These are phyloP conservation scores for Cinnamomum micranthum DNA, from an alignment of 164 flowering plant genomes.

Conservation along the genomic window DNA sequence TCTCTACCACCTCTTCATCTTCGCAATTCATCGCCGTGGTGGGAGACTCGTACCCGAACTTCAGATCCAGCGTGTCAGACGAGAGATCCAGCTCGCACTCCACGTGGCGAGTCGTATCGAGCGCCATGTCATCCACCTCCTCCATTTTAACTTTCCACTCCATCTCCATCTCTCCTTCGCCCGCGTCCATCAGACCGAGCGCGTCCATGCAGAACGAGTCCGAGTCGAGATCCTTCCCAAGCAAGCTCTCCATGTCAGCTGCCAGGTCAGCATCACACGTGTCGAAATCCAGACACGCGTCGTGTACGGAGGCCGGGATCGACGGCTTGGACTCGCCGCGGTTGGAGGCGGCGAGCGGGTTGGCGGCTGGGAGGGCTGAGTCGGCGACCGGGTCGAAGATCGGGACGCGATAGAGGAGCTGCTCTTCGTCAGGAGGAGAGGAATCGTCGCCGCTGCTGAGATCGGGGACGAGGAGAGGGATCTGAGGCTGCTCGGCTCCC, in stretches of 20 bases:
- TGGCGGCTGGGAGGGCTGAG: slow-evolving; percentile 30
- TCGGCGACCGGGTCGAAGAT: slow-evolving; percentile 51
- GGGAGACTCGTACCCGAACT: slow-evolving; percentile 49
- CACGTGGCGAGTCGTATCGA: slow-evolving; percentile 11
- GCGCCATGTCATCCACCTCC: slow-evolving; percentile 26
- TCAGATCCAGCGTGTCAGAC: slow-evolving; percentile 50
- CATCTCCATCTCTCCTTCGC: slow-evolving; percentile 4
- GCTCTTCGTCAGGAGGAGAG: slow-evolving; percentile 47
- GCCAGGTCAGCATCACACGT: slow-evolving; percentile 71
- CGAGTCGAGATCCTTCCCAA: slow-evolving; percentile 64
- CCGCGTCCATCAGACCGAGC: slow-evolving; percentile 47
- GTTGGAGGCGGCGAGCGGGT: background rate
- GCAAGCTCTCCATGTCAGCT: slow-evolving; percentile 75
- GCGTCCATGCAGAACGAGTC: slow-evolving; percentile 65
- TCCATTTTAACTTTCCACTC: slow-evolving; percentile 41
- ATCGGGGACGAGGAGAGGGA: slow-evolving; percentile 58
- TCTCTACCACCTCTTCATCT: slow-evolving; percentile 29
- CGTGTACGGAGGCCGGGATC: slow-evolving; percentile 1
- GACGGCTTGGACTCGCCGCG: background rate
- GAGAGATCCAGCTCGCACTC: slow-evolving; percentile 31
- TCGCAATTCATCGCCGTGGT: slow-evolving; percentile 29
- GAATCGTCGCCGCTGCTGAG: slow-evolving; percentile 39
- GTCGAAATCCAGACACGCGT: slow-evolving; percentile 30
- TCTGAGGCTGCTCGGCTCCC: slow-evolving; percentile 15
- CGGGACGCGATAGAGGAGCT: slow-evolving; percentile 77